Conservation (phyloP, 1,284 basidiomycete species). For the Somion occarium region DNA sequence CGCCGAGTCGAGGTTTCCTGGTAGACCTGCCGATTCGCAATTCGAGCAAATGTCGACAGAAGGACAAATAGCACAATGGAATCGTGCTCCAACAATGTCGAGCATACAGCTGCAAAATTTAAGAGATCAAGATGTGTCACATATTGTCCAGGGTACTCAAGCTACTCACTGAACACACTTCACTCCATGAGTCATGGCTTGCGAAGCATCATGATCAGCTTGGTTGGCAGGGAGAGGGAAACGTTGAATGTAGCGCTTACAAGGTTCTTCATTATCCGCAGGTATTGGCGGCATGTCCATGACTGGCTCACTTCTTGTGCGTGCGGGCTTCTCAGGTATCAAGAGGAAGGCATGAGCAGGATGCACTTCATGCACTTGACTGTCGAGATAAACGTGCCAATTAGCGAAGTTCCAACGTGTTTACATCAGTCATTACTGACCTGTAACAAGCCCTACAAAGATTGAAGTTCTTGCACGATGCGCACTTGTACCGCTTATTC, state of each 20-base stretch:
- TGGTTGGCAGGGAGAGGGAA: neutral
- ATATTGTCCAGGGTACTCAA: neutral
- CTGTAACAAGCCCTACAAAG: constrained; percentile 80
- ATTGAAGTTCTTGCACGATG: constrained; percentile 74
- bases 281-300: constrained; percentile 17
- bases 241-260: constrained; percentile 37
- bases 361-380: constrained; percentile 85
- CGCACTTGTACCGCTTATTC: constrained; percentile 78
- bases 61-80: constrained; percentile 87
- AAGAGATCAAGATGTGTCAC: neutral
- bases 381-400: constrained; percentile 21
- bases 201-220: neutral
- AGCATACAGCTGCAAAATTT: constrained; percentile 62
- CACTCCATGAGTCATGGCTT: constrained; percentile 52
- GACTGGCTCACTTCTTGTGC: constrained; percentile 39
- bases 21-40: constrained; percentile 82
- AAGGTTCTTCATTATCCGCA: constrained; percentile 50
- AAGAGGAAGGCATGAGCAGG: constrained; percentile 82
- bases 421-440: constrained; percentile 37
- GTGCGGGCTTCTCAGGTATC: constrained; percentile 57
- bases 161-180: constrained; percentile 72
- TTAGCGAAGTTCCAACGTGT: too few species aligned
- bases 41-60: constrained; percentile 83
- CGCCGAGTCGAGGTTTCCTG: constrained; percentile 70
- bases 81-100: constrained; percentile 85